Base-by-base conservation (phyloP, 352 stramenopile species). In the Phytophthora fragariae region DNA sequence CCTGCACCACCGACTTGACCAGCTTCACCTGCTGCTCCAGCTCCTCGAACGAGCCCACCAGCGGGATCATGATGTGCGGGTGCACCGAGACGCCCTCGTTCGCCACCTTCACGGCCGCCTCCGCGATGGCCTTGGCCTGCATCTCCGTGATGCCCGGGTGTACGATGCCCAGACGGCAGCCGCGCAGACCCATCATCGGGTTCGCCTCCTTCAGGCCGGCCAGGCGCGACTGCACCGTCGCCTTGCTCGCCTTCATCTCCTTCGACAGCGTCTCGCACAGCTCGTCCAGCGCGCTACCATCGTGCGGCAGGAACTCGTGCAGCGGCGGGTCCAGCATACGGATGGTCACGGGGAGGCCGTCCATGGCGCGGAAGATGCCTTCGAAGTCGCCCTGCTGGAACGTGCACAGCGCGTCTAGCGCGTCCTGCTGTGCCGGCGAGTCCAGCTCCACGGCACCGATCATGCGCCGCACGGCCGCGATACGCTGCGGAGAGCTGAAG, bases 141-240 rank as follows among this genome's bases (percentile, higher is more conserved):
- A 72, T 76, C 57, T 76, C 58, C 52, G 63, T 76, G 63, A 72
- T 76, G 24, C 69, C 63, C 44, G 69, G 69, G 69, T 69, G 69
- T 68, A 72, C 69, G 63, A 76, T 72, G 57, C 69, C 69, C 39
- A 47, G 39, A 11, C 39, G 39, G 39, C 39, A 47, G 39, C 39
- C 69, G 61, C 69, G 63, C 52, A 76, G 63, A 72, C 69, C 63
- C 57, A 76, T 76, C 69, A 76, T 76, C 62, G 69, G 69, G 69
- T 76, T 76, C 37, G 69, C 63, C 69, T 76, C 63, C 69, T 76
- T 72, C 63, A 72, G 57, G 35, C 57, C 37, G 41, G 47, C 63
- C 50, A 76, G 57, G 4, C 63, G 69, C 41, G 69, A 44, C 63
- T 68, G 39, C 63, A 76, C 69, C 57, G 58, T 68, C 57, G 52